phyloP scores from a whole-genome alignment of 2,329 filamentous ascomycete genomes.

The Xylariaceae sp. region DNA sequence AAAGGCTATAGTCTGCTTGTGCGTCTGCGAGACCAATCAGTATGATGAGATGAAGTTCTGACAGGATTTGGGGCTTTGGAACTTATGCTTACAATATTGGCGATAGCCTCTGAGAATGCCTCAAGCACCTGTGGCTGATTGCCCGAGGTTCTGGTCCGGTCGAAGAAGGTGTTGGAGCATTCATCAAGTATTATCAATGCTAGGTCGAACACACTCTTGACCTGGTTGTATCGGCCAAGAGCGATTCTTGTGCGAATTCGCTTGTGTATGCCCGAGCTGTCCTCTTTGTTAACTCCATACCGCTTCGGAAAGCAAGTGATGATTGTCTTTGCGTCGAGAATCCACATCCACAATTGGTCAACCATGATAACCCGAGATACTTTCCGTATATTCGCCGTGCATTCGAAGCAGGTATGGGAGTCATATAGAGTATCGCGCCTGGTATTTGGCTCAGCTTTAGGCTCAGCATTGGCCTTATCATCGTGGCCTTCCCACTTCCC shows the following conservation, averaged over 20 bases:
- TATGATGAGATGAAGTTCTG: not conserved
- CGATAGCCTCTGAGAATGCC: constrained; percentile 38
- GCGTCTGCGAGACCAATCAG: constrained; percentile 16
- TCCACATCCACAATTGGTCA: constrained; percentile 42
- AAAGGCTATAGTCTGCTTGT: constrained; percentile 35
- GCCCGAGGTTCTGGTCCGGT: constrained; percentile 28
- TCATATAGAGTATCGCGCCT: not conserved
- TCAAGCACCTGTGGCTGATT: constrained; percentile 36
- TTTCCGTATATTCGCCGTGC: constrained; percentile 6
- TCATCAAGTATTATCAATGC: constrained; percentile 38
- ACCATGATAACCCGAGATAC: constrained; percentile 33
- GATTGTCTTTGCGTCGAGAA: constrained; percentile 33
- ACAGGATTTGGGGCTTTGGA: not conserved
- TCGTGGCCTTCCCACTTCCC: not conserved
- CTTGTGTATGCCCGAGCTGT: constrained; percentile 36
- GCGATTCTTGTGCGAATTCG: constrained; percentile 31
- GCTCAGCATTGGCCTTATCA: not conserved
- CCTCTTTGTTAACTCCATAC: constrained; percentile 37
- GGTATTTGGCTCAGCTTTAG: constrained; percentile 3
- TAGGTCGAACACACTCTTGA: constrained; percentile 37
- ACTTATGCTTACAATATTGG: constrained; percentile 31
- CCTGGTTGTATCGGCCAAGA: constrained; percentile 14
- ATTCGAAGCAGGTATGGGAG: not conserved
- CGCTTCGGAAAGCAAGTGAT: constrained; percentile 38
- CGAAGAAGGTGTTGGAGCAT: constrained; percentile 37